Conservation (phyloP, 83 land plant genomes). For the Picea abies region DNA sequence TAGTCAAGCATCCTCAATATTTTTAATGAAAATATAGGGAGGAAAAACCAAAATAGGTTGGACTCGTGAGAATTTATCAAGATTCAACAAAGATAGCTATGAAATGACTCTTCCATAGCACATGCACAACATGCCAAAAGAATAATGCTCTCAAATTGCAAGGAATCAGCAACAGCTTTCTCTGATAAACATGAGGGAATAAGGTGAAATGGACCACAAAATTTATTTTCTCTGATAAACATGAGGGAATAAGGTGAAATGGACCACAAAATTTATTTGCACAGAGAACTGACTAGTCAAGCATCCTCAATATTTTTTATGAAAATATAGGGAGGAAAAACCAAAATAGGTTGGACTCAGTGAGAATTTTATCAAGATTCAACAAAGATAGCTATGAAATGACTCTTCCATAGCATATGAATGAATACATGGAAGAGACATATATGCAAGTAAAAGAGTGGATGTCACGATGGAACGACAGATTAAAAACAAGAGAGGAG, state of each 20-base stretch:
- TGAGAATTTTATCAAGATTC: background rate
- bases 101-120: background rate
- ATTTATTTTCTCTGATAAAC: background rate
- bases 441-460: no score
- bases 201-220: background rate
- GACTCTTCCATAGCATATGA: background rate
- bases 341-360: background rate
- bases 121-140: background rate
- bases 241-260: background rate
- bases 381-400: background rate
- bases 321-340: background rate
- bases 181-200: background rate
- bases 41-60: background rate
- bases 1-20: background rate
- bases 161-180: background rate
- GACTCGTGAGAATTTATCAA: background rate
- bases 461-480: no score
- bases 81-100: background rate
- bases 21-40: background rate
- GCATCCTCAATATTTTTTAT: background rate
- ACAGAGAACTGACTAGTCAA: background rate
- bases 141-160: background rate
- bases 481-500: no score
- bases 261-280: background rate
- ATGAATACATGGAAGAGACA: no score